Evolutionary conservation across 805 yeast species (phyloP).

Genomic region (Candida arabinofermentans): DNA sequence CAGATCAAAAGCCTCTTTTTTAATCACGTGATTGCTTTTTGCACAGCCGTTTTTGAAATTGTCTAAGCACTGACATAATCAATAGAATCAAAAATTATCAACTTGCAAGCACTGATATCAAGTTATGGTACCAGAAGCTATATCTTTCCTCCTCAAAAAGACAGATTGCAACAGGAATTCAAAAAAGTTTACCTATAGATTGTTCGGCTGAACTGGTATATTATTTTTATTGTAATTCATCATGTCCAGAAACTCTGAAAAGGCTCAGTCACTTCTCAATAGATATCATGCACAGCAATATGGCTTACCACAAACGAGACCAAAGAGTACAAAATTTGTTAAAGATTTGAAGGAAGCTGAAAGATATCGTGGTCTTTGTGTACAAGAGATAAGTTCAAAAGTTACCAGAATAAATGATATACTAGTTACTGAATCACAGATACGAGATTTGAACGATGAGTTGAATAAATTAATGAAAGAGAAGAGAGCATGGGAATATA

Average conservation of each 20-base stretch:
- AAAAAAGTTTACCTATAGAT: no score
- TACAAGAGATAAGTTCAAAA: conserved; percentile 59
- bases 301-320: conserved; percentile 44
- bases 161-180: no score
- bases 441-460: conserved; percentile 72
- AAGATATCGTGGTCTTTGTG: conserved; percentile 59
- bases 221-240: no score
- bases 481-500: conserved; percentile 74
- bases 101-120: no score
- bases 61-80: no score
- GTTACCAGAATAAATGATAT: conserved; percentile 62
- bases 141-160: no score
- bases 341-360: conserved; percentile 60
- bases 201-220: no score
- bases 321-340: conserved; percentile 53
- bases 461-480: conserved; percentile 65
- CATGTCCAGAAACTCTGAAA: conserved; percentile 81
- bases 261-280: conserved; percentile 66
- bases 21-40: no score
- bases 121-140: no score
- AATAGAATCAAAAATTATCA: no score
- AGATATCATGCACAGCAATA: conserved; percentile 62
- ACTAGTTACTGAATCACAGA: conserved; percentile 50
- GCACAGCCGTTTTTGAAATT: no score
- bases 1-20: background rate